Evolutionary conservation across 2,329 filamentous ascomycete genomes (phyloP), one percentile per base, ranked within the genome.

Genomic region (Neurospora crassa): DNA sequence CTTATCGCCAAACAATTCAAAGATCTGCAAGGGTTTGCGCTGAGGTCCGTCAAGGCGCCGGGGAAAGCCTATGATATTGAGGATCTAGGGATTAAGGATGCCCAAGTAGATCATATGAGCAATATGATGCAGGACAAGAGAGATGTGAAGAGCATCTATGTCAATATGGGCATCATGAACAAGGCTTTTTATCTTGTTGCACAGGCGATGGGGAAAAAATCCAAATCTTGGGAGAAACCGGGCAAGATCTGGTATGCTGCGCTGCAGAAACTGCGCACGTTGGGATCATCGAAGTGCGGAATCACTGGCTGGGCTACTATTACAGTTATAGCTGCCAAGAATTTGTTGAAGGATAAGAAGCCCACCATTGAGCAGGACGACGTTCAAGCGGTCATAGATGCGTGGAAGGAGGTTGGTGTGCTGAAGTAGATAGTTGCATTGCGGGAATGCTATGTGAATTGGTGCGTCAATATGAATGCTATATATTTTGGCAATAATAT

Each of bases 401-500:
- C 20, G 2, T 53, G 45, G 45, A 29, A 53, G 20, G 45, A 53
- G 12, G 45, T 53, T 29, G 53, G 24, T 5, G 29, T 63, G 14
- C 6, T 34, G 7, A 34, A 63, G 53, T 34, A 34, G 24, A 18
- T 37, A 8, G 6, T 8, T 1, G 4, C 24, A 16, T 1, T 18
- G 4, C 14, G 45, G 45, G 53, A 18, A 34, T 59, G 53, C 20
- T 53, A 2, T 1, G 16, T 16, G 11, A 1, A 10, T 1, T 2
- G 3, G 5, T 2, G 14, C 8, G 47, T 1, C 6, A 1, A 63
- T 63, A n/a, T 63, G 1, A 34, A 5, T 34, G 18, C 7, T 1
- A 34, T 6, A 11, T 16, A 0, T 34, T 3, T 18, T 1, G 24
- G 2, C 2, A 14, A 3, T 10, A 2, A 16, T 14, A 10, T 5